A percentile compares a stretch with the other conserved stretches of the same genome.
Conservation (phyloP, 805 yeast genomes). For the Saturnispora quitensis region DNA sequence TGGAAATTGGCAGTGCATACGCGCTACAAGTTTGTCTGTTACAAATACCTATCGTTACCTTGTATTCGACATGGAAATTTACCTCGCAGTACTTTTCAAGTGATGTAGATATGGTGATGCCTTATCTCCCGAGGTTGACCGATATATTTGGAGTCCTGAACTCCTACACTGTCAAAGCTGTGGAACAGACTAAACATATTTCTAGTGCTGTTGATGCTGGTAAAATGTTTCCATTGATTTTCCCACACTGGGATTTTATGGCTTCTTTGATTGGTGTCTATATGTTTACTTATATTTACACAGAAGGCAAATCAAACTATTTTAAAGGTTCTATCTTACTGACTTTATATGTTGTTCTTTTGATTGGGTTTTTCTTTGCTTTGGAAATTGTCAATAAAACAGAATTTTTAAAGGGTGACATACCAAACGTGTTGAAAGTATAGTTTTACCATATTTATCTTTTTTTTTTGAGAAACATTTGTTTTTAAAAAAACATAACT, state of each 20-base stretch:
- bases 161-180: neutral
- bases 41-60: constrained; percentile 85
- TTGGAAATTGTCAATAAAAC: constrained; percentile 28
- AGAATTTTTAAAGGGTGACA: neutral
- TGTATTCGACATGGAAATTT: constrained; percentile 52
- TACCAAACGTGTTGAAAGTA: neutral
- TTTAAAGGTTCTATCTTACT: constrained; percentile 89
- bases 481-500: too few species aligned
- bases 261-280: constrained; percentile 81
- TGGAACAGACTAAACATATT: neutral
- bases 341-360: constrained; percentile 63
- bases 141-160: constrained; percentile 3
- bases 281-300: constrained; percentile 85
- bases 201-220: constrained; percentile 8
- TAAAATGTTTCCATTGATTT: constrained; percentile 66
- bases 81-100: constrained; percentile 3
- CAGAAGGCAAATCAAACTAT: constrained; percentile 94
- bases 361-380: constrained; percentile 73
- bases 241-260: constrained; percentile 92
- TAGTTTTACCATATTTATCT: too few species aligned
- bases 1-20: constrained; percentile 98
- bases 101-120: neutral
- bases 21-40: constrained; percentile 90
- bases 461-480: too few species aligned
- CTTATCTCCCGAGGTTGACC: constrained; percentile 10